A percentile compares a stretch with the other conserved stretches of the same genome.
These are phyloP conservation scores for Moelleriella libera DNA, from an alignment of 2,329 filamentous ascomycete species.

Conservation along the genomic window DNA sequence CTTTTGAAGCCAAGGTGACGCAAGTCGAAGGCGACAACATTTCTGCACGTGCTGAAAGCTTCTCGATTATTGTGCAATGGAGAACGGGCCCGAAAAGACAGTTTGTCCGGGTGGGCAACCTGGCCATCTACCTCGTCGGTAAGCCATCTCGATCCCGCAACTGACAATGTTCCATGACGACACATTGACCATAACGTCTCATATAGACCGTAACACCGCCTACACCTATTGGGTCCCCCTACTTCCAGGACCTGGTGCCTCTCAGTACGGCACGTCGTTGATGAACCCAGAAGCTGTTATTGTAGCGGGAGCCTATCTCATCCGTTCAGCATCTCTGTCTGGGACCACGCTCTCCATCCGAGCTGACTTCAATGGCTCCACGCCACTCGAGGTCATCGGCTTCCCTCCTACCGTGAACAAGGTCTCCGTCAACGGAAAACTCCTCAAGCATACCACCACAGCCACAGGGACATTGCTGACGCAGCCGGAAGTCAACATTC, in stretches of 20 bases:
- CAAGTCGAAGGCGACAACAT: slow-evolving; percentile 14
- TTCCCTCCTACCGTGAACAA: slow-evolving; percentile 33
- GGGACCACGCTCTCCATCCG: slow-evolving; percentile 45
- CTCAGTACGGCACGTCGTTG: slow-evolving; percentile 17
- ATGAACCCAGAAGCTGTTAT: slow-evolving; percentile 34
- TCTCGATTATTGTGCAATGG: slow-evolving; percentile 17
- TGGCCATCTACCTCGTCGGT: slow-evolving; percentile 27
- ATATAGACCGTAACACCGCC: slow-evolving; percentile 44
- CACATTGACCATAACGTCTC: neutral
- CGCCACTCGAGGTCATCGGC: slow-evolving; percentile 53
- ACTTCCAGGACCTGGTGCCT: slow-evolving; percentile 20
- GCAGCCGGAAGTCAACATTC: slow-evolving; percentile 36
- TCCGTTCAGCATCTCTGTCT: slow-evolving; percentile 43
- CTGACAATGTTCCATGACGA: no score
- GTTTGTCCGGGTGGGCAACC: slow-evolving; percentile 18
- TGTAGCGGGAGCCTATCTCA: slow-evolving; percentile 48
- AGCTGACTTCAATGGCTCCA: slow-evolving; percentile 60
- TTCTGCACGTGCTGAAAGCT: slow-evolving; percentile 7
- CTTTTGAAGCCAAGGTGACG: slow-evolving; percentile 4
- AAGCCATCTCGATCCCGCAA: slow-evolving; percentile 1
- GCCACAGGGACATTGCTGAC: slow-evolving; percentile 32
- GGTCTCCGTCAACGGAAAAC: slow-evolving; percentile 26
- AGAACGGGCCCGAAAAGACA: slow-evolving; percentile 13
- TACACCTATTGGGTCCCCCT: slow-evolving; percentile 58
- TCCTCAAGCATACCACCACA: slow-evolving; percentile 19